Conservation (phyloP, 202 grass and related monocot species). For the Setaria italica region DNA sequence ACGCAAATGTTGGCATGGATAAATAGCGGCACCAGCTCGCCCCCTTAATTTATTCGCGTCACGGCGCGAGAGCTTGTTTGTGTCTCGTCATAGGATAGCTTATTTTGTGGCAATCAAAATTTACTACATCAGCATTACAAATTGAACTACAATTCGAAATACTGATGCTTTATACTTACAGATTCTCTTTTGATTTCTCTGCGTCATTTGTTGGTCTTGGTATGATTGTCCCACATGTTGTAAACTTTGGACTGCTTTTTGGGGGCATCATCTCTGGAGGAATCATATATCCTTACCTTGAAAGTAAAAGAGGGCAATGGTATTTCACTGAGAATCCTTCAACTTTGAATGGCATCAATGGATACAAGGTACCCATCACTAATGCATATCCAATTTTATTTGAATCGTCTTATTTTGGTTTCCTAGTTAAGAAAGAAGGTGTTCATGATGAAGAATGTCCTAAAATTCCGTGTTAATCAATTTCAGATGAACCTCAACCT, state of each 20-base stretch:
- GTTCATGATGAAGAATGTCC: neutral
- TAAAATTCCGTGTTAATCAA: neutral
- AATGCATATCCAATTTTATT: neutral
- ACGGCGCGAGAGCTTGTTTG: too few relatives aligned
- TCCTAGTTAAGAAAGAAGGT: neutral
- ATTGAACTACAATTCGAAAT: neutral
- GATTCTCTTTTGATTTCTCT: constrained; percentile 64
- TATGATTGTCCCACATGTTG: constrained; percentile 45
- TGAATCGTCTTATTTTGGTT: neutral
- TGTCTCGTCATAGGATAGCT: neutral
- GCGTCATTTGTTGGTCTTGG: constrained; percentile 45
- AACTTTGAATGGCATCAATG: constrained; percentile 47
- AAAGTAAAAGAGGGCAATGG: constrained; percentile 54
- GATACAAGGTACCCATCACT: constrained; percentile 34
- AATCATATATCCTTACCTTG: constrained; percentile 46
- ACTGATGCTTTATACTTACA: constrained; percentile 38
- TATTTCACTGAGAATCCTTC: constrained; percentile 40
- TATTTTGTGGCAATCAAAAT: neutral
- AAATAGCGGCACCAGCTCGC: too few relatives aligned
- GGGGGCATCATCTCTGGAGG: constrained; percentile 45
- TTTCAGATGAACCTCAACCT: too few relatives aligned
- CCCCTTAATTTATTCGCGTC: too few relatives aligned
- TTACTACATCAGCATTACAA: neutral
- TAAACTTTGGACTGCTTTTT: constrained; percentile 48
- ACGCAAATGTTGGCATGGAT: too few relatives aligned